Evolutionary conservation across 2,329 filamentous ascomycete species (phyloP).

Genomic region (Aspergillus novofumigatus): DNA sequence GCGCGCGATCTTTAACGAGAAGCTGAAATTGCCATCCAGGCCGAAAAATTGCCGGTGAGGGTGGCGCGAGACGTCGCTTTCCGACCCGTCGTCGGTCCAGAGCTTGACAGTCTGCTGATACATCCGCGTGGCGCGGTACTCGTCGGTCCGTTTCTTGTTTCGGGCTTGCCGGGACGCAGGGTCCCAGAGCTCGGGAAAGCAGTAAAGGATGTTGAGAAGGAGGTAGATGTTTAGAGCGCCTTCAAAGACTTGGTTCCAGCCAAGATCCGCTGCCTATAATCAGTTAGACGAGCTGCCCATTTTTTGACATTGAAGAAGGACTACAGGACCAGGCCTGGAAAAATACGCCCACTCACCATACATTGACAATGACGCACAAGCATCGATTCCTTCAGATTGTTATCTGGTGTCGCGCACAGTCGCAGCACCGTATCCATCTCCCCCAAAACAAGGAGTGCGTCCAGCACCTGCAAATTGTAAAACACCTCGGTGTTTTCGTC

Average conservation of each 20-base stretch:
- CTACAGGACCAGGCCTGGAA: not conserved
- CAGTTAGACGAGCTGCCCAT: too few species aligned
- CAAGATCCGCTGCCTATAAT: conserved; percentile 1
- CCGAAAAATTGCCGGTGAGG: not conserved
- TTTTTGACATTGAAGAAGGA: too few species aligned
- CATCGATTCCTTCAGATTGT: conserved; percentile 1
- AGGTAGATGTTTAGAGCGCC: conserved; percentile 17
- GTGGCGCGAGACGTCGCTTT: not conserved
- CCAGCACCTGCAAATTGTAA: conserved; percentile 20
- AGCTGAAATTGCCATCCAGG: not conserved
- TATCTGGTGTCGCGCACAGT: conserved; percentile 11
- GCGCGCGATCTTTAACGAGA: not conserved
- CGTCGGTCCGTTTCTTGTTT: too few species aligned
- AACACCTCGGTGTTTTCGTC: conserved; percentile 7
- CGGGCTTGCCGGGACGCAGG: not conserved
- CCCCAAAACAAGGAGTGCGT: conserved; percentile 20
- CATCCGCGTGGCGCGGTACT: not conserved
- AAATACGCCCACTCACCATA: not conserved
- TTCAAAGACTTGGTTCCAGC: conserved; percentile 14
- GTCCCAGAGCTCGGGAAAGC: conserved; percentile 41
- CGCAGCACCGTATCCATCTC: conserved; percentile 20
- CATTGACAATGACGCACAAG: conserved; percentile 2
- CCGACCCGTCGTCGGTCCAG: not conserved
- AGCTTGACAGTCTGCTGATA: not conserved
- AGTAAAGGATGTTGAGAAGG: conserved; percentile 41